phyloP scores from a whole-genome alignment of 23 red algal species.

The Chondrus crispus region DNA sequence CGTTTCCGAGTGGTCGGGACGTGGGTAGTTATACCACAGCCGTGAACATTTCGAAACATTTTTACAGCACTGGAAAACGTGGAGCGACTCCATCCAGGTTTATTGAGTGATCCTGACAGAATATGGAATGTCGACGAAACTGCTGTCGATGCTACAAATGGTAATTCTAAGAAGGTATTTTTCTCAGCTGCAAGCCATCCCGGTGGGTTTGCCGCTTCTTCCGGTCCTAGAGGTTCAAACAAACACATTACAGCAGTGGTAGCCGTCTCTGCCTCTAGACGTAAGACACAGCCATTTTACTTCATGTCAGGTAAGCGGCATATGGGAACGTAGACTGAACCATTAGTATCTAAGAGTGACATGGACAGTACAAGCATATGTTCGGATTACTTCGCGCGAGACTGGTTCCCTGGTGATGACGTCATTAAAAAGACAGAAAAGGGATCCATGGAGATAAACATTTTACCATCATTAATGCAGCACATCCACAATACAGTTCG shows the following conservation, averaged over 20 bases:
- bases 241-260: neutral
- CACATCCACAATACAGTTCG: neutral
- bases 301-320: neutral
- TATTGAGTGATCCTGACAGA: neutral
- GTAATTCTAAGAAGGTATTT: neutral
- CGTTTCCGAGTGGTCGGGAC: too few species aligned
- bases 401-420: neutral
- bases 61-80: neutral
- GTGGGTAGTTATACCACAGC: too few species aligned
- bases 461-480: neutral
- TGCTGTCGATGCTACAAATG: neutral
- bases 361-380: too few species aligned
- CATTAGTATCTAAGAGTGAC: too few species aligned
- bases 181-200: neutral
- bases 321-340: neutral
- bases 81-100: neutral
- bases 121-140: constrained; percentile 15
- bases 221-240: neutral
- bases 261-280: neutral
- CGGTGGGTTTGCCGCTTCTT: neutral
- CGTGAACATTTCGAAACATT: too few species aligned
- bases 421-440: neutral
- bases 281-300: neutral
- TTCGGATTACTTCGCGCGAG: too few species aligned
- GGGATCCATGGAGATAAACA: neutral